phyloP scores from a whole-genome alignment of 768 basidiomycete species.

The Mycena filopes region DNA sequence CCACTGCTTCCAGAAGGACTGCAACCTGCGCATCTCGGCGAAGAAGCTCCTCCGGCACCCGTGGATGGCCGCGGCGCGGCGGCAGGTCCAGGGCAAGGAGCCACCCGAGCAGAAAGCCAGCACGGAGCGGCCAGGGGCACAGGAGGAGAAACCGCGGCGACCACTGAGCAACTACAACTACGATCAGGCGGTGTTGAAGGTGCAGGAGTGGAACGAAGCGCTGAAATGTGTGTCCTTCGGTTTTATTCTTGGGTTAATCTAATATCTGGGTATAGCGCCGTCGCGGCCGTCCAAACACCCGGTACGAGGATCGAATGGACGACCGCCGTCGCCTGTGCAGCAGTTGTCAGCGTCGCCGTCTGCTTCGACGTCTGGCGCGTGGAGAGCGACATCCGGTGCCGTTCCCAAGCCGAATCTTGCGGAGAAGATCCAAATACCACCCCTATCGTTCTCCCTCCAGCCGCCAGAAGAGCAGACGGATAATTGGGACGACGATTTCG shows the following conservation, averaged over 20 bases:
- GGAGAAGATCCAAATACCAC: slow-evolving; percentile 70
- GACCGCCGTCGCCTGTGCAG: slow-evolving; percentile 59
- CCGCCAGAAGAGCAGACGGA: slow-evolving; percentile 89
- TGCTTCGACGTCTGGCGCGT: slow-evolving; percentile 21
- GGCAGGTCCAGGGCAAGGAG: slow-evolving; percentile 61
- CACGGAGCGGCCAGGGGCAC: slow-evolving; percentile 44
- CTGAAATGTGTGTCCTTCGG: slow-evolving; percentile 74
- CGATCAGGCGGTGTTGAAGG: slow-evolving; percentile 93
- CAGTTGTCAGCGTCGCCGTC: slow-evolving; percentile 29
- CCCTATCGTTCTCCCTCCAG: slow-evolving; percentile 72
- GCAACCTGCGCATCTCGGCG: slow-evolving; percentile 92
- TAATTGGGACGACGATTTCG: slow-evolving; percentile 99
- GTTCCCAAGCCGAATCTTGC: slow-evolving; percentile 46
- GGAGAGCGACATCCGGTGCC: slow-evolving; percentile 47
- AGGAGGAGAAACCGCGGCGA: slow-evolving; percentile 42
- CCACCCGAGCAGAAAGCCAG: slow-evolving; percentile 45
- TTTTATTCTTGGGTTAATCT: slow-evolving; percentile 15
- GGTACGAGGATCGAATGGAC: slow-evolving; percentile 51
- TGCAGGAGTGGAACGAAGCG: slow-evolving; percentile 99
- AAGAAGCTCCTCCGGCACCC: slow-evolving; percentile 93
- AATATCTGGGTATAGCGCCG: slow-evolving; percentile 60
- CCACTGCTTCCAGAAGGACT: slow-evolving; percentile 98
- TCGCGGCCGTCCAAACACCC: slow-evolving; percentile 79
- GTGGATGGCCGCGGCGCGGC: slow-evolving; percentile 92
- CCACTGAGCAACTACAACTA: slow-evolving; percentile 86